A percentile compares a stretch with the other conserved stretches of the same genome.
phyloP scores from a whole-genome alignment of 2,329 filamentous ascomycete genomes.

The Myriosclerotinia curreyana region DNA sequence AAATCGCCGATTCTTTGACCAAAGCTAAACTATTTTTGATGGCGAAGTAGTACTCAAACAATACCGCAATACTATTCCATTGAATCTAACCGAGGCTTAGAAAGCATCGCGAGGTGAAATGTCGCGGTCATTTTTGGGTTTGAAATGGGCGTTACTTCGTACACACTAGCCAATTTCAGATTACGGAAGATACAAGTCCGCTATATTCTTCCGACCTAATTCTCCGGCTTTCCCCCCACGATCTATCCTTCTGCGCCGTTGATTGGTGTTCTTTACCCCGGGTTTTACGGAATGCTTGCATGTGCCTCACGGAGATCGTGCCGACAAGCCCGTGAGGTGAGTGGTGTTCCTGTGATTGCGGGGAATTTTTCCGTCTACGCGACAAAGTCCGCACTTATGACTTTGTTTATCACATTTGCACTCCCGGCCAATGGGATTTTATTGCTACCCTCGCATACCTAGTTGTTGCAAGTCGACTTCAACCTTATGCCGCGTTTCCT shows the following conservation, averaged over 20 bases:
- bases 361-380: neutral
- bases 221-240: neutral
- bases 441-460: neutral
- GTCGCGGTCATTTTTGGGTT: neutral
- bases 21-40: neutral
- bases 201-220: neutral
- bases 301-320: constrained; percentile 15
- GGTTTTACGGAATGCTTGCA: constrained; percentile 13
- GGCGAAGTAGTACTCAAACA: neutral
- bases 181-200: constrained; percentile 2
- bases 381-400: neutral
- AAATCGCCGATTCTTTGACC: neutral
- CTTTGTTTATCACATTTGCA: neutral
- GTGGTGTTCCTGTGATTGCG: neutral
- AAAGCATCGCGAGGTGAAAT: neutral
- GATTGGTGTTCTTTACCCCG: constrained; percentile 12
- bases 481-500: neutral
- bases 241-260: neutral
- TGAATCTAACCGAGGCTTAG: neutral
- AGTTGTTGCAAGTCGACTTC: neutral
- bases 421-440: constrained; percentile 2
- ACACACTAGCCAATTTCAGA: neutral
- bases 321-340: constrained; percentile 12
- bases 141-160: too few relatives aligned
- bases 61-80: neutral